Evolutionary conservation across 495 filamentous ascomycete genomes (phyloP).

Genomic region (Penicillium taxi): DNA sequence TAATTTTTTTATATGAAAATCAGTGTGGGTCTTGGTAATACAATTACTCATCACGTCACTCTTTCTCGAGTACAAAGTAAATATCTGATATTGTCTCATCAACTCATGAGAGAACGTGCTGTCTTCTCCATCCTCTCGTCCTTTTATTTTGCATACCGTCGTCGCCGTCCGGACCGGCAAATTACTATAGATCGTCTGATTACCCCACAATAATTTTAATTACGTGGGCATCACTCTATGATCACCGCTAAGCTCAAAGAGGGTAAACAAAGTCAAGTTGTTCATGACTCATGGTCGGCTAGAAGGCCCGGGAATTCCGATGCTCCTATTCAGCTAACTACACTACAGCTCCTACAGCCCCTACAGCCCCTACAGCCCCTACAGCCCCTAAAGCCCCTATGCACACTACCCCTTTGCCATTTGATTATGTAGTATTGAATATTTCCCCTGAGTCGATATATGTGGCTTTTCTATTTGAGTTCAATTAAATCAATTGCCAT

Average conservation of each 20-base stretch:
- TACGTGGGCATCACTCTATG: slow-evolving; percentile 14
- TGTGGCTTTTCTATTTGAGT: slow-evolving; percentile 4
- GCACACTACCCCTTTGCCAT: too few species aligned
- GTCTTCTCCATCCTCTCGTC: not conserved
- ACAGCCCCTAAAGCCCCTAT: too few species aligned
- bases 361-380: too few species aligned
- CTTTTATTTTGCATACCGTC: slow-evolving; percentile 4
- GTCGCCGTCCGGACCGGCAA: slow-evolving; percentile 2
- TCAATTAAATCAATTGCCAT: not conserved
- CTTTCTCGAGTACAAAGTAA: not conserved
- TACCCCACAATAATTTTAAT: slow-evolving; percentile 15
- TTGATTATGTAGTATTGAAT: too few species aligned
- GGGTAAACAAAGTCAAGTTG: slow-evolving; percentile 11
- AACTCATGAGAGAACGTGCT: not conserved
- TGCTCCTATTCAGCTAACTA: too few species aligned
- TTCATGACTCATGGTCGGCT: slow-evolving; percentile 21
- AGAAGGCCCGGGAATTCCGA: too few species aligned
- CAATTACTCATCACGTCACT: not conserved
- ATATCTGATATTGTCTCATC: not conserved
- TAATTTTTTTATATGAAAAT: slow-evolving; percentile 1
- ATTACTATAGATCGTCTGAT: not conserved
- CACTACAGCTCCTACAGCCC: too few species aligned
- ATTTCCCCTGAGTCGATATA: slow-evolving; percentile 1
- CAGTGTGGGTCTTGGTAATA: slow-evolving; percentile 4
- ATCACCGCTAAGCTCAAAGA: slow-evolving; percentile 4